phyloP scores from a whole-genome alignment of 2,329 filamentous ascomycete species.

The Zalaria obscura region DNA sequence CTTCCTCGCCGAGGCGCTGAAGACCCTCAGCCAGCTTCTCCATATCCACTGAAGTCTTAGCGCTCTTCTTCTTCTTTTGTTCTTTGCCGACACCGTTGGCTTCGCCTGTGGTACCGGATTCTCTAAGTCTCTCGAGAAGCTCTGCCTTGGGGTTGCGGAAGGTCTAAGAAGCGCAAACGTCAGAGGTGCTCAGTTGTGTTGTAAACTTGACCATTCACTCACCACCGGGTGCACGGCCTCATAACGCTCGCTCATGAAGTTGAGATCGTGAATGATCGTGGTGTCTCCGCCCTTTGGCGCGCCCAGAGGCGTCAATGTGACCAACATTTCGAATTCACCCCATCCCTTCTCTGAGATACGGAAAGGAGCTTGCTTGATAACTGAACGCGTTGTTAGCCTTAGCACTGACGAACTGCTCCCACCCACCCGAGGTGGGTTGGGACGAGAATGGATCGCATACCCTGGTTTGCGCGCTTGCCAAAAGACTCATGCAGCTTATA shows the following conservation, averaged over 20 bases:
- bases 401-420: background rate
- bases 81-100: constrained; percentile 51
- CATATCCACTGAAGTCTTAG: constrained; percentile 53
- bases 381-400: constrained; percentile 26
- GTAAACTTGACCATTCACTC: constrained; percentile 17
- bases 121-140: constrained; percentile 64
- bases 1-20: constrained; percentile 80
- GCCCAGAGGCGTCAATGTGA: constrained; percentile 59
- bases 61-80: constrained; percentile 59
- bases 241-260: constrained; percentile 72
- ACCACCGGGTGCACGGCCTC: constrained; percentile 67
- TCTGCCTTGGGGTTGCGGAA: constrained; percentile 90
- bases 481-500: constrained; percentile 95
- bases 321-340: constrained; percentile 95
- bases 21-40: constrained; percentile 92
- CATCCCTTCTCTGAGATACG: constrained; percentile 86
- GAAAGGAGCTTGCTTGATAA: constrained; percentile 75
- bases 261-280: constrained; percentile 72
- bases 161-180: constrained; percentile 26
- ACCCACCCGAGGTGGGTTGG: no score
- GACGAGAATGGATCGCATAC: constrained; percentile 37
- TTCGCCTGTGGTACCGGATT: constrained; percentile 61
- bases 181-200: background rate
- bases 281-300: constrained; percentile 71
- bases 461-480: constrained; percentile 63